Conservation (phyloP, 2,329 filamentous ascomycete species). For the Fusarium lyarnte region DNA sequence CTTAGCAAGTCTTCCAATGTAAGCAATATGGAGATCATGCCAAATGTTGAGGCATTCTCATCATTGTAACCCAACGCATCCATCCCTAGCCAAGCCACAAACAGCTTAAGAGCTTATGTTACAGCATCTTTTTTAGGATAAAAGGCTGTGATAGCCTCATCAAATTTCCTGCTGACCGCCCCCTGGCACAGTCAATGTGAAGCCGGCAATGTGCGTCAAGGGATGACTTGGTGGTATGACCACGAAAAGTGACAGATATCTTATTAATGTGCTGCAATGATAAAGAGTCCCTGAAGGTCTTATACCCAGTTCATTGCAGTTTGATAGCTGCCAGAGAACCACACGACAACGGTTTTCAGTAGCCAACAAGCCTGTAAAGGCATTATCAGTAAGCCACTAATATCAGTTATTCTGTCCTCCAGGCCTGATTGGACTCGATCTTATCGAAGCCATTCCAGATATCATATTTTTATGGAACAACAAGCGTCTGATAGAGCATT, state of each 20-base stretch:
- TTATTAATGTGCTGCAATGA: neutral
- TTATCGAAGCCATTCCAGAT: constrained; percentile 28
- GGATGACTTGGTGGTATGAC: neutral
- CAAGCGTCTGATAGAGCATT: constrained; percentile 15
- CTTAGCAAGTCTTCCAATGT: neutral
- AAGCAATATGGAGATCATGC: neutral
- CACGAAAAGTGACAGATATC: neutral
- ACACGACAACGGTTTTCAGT: neutral
- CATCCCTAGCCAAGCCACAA: constrained; percentile 12
- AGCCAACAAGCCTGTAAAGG: neutral
- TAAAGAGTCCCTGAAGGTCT: constrained; percentile 25
- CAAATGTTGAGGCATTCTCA: constrained; percentile 15
- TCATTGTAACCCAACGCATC: constrained; percentile 30
- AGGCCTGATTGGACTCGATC: constrained; percentile 32
- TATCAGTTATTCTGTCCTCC: constrained; percentile 13
- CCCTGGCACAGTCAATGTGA: neutral
- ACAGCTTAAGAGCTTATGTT: constrained; percentile 21
- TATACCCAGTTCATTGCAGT: neutral
- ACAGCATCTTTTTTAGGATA: neutral
- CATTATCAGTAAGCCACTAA: neutral
- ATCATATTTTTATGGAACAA: constrained; percentile 19
- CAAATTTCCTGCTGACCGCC: neutral
- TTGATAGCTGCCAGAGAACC: neutral
- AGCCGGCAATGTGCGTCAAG: neutral
- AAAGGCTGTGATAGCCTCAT: neutral